Percentiles rank a stretch among this genome's conserved stretches.
phyloP scores from a whole-genome alignment of 2,329 filamentous ascomycete species.

The Clathrospora elynae region DNA sequence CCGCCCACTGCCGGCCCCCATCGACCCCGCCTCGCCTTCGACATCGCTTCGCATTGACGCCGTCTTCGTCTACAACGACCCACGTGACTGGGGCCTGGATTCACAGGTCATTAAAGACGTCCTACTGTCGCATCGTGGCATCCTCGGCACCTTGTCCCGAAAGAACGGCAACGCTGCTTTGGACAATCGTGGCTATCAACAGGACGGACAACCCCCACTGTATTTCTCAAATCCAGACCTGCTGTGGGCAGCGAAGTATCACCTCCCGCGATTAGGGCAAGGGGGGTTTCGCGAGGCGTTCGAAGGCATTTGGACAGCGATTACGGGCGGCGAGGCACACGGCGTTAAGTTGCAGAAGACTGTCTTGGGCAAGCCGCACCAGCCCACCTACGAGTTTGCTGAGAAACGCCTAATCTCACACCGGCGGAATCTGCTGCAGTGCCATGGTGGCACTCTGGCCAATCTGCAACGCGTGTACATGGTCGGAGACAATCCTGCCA shows the following conservation, averaged over 20 bases:
- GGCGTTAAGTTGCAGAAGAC: conserved; percentile 64
- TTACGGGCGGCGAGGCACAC: conserved; percentile 64
- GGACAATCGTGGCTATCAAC: conserved; percentile 78
- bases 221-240: conserved; percentile 93
- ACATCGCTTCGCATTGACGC: conserved; percentile 79
- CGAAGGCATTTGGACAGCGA: conserved; percentile 75
- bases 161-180: conserved; percentile 70
- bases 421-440: conserved; percentile 56
- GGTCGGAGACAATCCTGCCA: conserved; percentile 78
- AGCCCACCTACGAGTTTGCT: conserved; percentile 80
- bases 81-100: conserved; percentile 93
- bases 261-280: conserved; percentile 84
- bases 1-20: conserved; percentile 61
- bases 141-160: conserved; percentile 77
- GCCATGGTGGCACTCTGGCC: conserved; percentile 28
- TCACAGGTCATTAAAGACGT: conserved; percentile 83
- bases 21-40: conserved; percentile 53
- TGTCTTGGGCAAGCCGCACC: conserved; percentile 82
- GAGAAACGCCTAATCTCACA: conserved; percentile 72
- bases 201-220: conserved; percentile 77
- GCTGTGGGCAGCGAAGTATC: conserved; percentile 84
- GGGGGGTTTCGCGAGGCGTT: conserved; percentile 86
- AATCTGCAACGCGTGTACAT: conserved; percentile 83
- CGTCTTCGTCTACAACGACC: conserved; percentile 93
- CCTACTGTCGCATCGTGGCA: conserved; percentile 76